Base-by-base conservation (phyloP, 73 alveolate species). In the Tetrahymena borealis region DNA sequence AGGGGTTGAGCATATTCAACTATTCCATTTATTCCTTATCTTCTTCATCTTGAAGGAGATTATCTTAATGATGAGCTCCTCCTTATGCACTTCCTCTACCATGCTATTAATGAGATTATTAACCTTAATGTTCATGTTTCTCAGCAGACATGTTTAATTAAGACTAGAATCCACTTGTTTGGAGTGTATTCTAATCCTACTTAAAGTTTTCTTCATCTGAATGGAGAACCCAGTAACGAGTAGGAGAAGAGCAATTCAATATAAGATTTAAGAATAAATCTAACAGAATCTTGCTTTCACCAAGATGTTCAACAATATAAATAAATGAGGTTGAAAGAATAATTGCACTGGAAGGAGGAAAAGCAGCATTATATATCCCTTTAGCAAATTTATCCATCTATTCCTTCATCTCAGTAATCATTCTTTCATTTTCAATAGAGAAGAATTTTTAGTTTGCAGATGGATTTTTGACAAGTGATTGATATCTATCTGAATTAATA, bases 371-470 rank as follows among this genome's bases (percentile, higher is more conserved):
- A 39, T 92, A 91, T 35, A 92, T 92, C 6, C 95, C 95, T 42
- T 78, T 92, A 0, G 95, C 85, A 39, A 39, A 92, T 39, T 92
- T 91, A 92, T 38, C 60, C 32, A 92, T 78, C 78, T 92, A 79
- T 38, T 42, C 92, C 39, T 92, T 92, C 38, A 92, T n/a, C 33
- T 92, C 95, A 24, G 92, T 36, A 78, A 92, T 92, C 35, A 92
- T 92, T 39, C 95, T 92, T n/a, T 92, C 95, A 92, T 92, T 92
- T 38, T 92, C 95, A 20, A 92, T 92, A 11, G 95, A 92, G 39
- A 92, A 92, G 90, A 92, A 92, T 16, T 92, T 92, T 36, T 92
- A 92, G 37, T 60, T 60, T 60, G 85, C 85, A 20, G 85, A 60
- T 13, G 85, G 85, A 16, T 60, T 60, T 35, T 60, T 60, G 7